Base-by-base conservation (phyloP, 352 stramenopile species). In the Peronospora belbahrii region DNA sequence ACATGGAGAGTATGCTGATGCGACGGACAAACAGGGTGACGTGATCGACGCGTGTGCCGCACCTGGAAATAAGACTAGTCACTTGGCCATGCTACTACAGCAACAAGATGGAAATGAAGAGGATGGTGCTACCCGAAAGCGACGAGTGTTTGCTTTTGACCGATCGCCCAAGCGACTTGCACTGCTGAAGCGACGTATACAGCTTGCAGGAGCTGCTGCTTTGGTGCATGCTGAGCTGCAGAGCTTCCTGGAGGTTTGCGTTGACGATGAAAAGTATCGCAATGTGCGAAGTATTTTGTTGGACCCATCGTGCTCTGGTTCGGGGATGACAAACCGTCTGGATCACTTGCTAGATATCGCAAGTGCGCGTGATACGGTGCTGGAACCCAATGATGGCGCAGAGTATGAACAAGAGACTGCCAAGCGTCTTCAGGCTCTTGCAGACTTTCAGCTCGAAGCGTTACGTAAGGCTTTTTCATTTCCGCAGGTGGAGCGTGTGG, bases 61-160 rank as follows among this genome's bases (percentile, higher is more conserved):
- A 11, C 96, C 96, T 6, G 96, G 96, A 11, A 99, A 99, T 72
- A 99, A 99, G 70, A 99, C 96, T 13, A 97, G 86, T 60, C 96
- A 99, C 67, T 67, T 97, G 10, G 96, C 96, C 9, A 91, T 97
- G 48, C 65, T 97, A 15, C 35, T 98, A 38, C 67, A 85, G 78
- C 83, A 77, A 48, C 84, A 73, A 36, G 57, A 58, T 28, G 43
- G 77, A 5, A 74, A 47, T 67, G 62, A 48, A 8, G 52, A 47
- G 20, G 53, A 55, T 10, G 65, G 42, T 61, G 43, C 11, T 4
- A 39, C 39, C 9, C 56, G 64, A 28, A 57, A 82, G 23, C 83
- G 75, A 40, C 88, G 83, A 37, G 87, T 99, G 31, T 94, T 97
- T 58, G 96, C 95, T 8, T 97, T 97, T 38, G 96, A 99, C 53